phyloP scores from a whole-genome alignment of 345 rosid species.

The Gossypium stocksii region DNA sequence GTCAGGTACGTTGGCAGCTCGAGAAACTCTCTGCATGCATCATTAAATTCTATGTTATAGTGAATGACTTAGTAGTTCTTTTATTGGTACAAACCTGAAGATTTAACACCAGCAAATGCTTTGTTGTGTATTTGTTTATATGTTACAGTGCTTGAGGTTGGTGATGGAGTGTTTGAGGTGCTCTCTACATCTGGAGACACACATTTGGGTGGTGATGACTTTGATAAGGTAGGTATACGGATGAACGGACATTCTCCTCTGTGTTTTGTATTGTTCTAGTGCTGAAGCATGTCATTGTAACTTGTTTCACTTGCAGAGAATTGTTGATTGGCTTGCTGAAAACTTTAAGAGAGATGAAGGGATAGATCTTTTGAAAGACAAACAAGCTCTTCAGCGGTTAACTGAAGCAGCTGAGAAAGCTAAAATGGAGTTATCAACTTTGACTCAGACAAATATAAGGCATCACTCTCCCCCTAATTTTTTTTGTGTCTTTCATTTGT shows the following conservation, averaged over 20 bases:
- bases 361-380: slow-evolving; percentile 91
- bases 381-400: slow-evolving; percentile 92
- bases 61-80: not conserved
- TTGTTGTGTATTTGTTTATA: too few relatives aligned
- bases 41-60: not conserved
- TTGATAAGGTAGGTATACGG: slow-evolving; percentile 62
- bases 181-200: slow-evolving; percentile 97
- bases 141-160: slow-evolving; percentile 86
- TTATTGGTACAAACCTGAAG: too few relatives aligned
- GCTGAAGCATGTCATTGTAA: not conserved
- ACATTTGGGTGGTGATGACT: slow-evolving; percentile 98
- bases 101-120: too few relatives aligned
- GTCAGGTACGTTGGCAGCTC: slow-evolving; percentile 48
- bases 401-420: slow-evolving; percentile 97
- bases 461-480: not conserved
- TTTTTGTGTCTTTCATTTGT: not conserved
- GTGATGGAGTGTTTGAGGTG: slow-evolving; percentile 99
- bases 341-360: slow-evolving; percentile 85
- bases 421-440: slow-evolving; percentile 90
- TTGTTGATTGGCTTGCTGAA: slow-evolving; percentile 91
- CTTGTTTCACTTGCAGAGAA: slow-evolving; percentile 50
- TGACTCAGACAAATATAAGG: slow-evolving; percentile 92
- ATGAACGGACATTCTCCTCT: not conserved
- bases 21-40: not conserved
- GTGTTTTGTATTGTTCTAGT: not conserved